Conservation (phyloP, 1,284 basidiomycete genomes). For the Naganishia albida region DNA sequence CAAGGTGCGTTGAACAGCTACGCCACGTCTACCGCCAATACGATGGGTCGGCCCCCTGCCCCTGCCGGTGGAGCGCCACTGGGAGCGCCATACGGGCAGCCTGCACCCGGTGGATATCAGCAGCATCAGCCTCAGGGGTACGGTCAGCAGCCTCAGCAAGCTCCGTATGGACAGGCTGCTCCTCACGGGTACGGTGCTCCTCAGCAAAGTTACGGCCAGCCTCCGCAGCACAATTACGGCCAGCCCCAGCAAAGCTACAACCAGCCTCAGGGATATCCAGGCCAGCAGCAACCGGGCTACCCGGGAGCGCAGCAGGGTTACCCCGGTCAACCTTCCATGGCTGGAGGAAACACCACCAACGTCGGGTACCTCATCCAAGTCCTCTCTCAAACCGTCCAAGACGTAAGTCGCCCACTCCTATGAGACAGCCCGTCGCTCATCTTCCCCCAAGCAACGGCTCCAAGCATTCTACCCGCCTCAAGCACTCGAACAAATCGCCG, state of each 20-base stretch:
- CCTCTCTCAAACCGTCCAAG: constrained; percentile 25
- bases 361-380: constrained; percentile 16
- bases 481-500: constrained; percentile 52
- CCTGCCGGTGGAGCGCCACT: constrained; percentile 30
- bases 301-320: constrained; percentile 26
- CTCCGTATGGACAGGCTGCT: constrained; percentile 33
- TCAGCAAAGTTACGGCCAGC: background rate
- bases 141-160: constrained; percentile 41
- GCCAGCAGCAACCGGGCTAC: constrained; percentile 1
- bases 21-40: constrained; percentile 7
- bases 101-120: constrained; percentile 35
- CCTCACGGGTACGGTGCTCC: constrained; percentile 37
- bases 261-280: constrained; percentile 3
- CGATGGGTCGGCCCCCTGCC: constrained; percentile 5
- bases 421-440: background rate
- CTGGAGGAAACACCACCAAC: constrained; percentile 17
- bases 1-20: constrained; percentile 19
- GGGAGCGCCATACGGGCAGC: constrained; percentile 34
- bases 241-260: constrained; percentile 9
- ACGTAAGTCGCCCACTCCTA: constrained; percentile 14
- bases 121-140: constrained; percentile 34
- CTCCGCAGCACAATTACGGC: constrained; percentile 18
- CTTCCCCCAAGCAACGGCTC: constrained; percentile 51
- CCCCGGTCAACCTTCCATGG: constrained; percentile 34
- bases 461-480: constrained; percentile 56